Conservation (phyloP, 2,329 filamentous ascomycete species). For the Raffaelea albimanens region DNA sequence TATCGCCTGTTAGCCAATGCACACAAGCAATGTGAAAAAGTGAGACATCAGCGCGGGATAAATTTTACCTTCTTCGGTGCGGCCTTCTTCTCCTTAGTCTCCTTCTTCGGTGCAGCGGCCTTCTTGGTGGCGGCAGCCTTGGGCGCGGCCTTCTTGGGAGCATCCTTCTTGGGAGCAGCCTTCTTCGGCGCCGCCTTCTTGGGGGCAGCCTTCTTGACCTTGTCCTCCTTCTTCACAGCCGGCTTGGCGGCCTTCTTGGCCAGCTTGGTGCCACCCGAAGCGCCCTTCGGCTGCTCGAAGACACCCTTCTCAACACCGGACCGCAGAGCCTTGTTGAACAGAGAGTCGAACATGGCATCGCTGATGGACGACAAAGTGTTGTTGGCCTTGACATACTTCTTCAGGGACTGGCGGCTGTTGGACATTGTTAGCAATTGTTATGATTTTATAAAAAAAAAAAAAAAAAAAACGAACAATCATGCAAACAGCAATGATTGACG, state of each 20-base stretch:
- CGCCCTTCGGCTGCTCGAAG: slow-evolving; percentile 88
- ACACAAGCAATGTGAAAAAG: background rate
- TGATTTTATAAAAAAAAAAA: background rate
- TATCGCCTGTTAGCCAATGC: slow-evolving; percentile 34
- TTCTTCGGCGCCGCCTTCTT: too few relatives aligned
- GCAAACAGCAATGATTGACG: too few relatives aligned
- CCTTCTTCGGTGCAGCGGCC: slow-evolving; percentile 34
- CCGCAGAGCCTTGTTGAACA: slow-evolving; percentile 81
- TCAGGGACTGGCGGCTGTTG: slow-evolving; percentile 45
- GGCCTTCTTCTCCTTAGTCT: slow-evolving; percentile 22
- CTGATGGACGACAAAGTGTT: slow-evolving; percentile 33
- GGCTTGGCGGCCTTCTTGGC: slow-evolving; percentile 61
- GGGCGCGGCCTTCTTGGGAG: too few relatives aligned
- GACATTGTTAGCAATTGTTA: slow-evolving; percentile 19
- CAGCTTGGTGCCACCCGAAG: slow-evolving; percentile 87
- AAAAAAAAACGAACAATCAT: slow-evolving; percentile 8
- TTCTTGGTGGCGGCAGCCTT: slow-evolving; percentile 32
- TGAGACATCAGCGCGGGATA: too few relatives aligned
- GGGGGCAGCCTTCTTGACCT: slow-evolving; percentile 19
- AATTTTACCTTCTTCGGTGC: background rate
- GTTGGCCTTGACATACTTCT: slow-evolving; percentile 52
- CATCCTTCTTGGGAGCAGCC: slow-evolving; percentile 63
- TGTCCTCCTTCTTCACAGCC: slow-evolving; percentile 21
- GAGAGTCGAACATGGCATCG: slow-evolving; percentile 54
- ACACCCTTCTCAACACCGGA: slow-evolving; percentile 76